A percentile compares a stretch with the other conserved stretches of the same genome.
Evolutionary conservation across 371 early-diverging fungal species (phyloP).

Genomic region (Apophysomyces ossiformis): DNA sequence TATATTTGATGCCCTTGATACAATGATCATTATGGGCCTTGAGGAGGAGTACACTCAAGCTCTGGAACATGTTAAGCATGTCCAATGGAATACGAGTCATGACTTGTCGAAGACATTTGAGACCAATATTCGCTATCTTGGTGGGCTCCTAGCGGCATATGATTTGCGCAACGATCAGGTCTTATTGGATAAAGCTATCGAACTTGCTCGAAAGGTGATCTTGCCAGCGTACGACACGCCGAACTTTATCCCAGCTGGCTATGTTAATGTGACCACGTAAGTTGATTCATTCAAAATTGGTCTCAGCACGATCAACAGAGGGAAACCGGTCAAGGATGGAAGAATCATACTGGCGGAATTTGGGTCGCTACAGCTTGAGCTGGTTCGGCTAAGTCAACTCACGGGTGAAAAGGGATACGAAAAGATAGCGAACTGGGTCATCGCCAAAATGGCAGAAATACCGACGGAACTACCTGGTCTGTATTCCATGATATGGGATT

Average conservation of each 20-base stretch:
- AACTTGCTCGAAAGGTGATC: slow-evolving; percentile 36
- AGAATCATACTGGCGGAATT: slow-evolving; percentile 74
- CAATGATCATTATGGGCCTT: slow-evolving; percentile 80
- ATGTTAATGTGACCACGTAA: slow-evolving; percentile 56
- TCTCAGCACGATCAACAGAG: slow-evolving; percentile 18
- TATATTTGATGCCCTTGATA: slow-evolving; percentile 85
- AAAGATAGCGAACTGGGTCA: slow-evolving; percentile 58
- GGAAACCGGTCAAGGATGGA: not conserved
- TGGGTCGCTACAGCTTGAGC: slow-evolving; percentile 86
- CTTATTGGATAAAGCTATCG: slow-evolving; percentile 30
- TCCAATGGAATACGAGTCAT: slow-evolving; percentile 22
- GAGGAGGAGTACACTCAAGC: slow-evolving; percentile 71
- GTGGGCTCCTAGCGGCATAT: slow-evolving; percentile 59
- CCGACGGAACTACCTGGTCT: slow-evolving; percentile 67
- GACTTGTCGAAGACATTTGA: slow-evolving; percentile 60
- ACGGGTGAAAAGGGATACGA: slow-evolving; percentile 74
- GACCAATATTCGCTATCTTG: slow-evolving; percentile 68
- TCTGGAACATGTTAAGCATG: slow-evolving; percentile 54
- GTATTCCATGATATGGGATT: slow-evolving; percentile 64
- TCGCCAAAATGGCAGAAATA: slow-evolving; percentile 44
- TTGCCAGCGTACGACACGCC: slow-evolving; percentile 52
- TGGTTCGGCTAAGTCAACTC: slow-evolving; percentile 79
- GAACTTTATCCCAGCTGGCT: slow-evolving; percentile 74
- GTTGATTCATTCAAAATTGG: slow-evolving; percentile 3
- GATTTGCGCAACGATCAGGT: slow-evolving; percentile 33